Evolutionary conservation across 1,284 basidiomycete species (phyloP), one percentile per base, ranked within the genome.

Genomic region (Macrocystidia cucumis): DNA sequence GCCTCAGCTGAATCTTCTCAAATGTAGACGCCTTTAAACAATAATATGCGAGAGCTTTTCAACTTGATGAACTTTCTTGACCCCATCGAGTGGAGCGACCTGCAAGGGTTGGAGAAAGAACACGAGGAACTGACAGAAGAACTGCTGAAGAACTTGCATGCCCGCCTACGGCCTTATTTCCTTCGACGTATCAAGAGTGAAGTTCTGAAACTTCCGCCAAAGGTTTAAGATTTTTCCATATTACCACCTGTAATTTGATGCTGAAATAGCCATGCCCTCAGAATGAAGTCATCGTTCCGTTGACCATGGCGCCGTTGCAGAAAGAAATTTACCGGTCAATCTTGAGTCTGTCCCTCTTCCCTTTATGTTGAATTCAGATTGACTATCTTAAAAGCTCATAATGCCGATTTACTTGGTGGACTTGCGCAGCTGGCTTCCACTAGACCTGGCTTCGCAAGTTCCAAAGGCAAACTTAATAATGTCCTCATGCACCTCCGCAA

Each of bases 61-160:
- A 96, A 92, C 55, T 69, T 97, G 27, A 90, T 97, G 77, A 89
- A 91, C 56, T 96, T 95, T 62, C 72, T 96, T 9, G 89, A 93
- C 55, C 76, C 80, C 1, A 52, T 63, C 1, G 66, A 80, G 37
- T 95, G 87, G 86, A 61, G 62, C 9, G 74, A 93, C 51, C 60
- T 95, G 12, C 74, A 79, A 44, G 67, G 57, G 3, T 66, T 93
- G 3, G 80, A 83, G 45, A 73, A 68, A 49, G 76, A 79, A 54
- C 79, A 85, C 40, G 78, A 79, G 44, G 77, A 78, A 11, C 69
- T 96, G 3, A 81, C 74, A 9, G 86, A 91, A 51, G 80, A 85
- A 2, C 68, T 83, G 13, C 67, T 95, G 26, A 79, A 79, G 41
- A 73, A 88, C 39, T 64, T 98, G 17, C 91, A 96, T 50, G 65